A percentile compares a stretch with the other conserved stretches of the same genome.
These are phyloP conservation scores for Dendrobium officinale DNA, from an alignment of 106 monocot genomes.

Conservation along the genomic window DNA sequence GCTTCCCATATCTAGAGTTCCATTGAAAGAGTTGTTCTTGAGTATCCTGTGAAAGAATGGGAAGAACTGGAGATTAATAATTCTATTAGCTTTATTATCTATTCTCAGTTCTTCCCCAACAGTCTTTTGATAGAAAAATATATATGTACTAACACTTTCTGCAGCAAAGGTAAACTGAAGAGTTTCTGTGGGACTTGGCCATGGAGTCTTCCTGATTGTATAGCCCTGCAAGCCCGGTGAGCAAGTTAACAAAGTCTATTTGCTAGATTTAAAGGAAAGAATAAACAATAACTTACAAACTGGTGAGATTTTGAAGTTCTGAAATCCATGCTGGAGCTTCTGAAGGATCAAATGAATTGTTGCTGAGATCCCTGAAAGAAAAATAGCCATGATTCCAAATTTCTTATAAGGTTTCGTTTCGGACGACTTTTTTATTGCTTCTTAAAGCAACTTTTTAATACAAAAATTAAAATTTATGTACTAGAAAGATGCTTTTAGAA, in stretches of 20 bases:
- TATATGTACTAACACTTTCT: constrained; percentile 23
- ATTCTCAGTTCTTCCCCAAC: neutral
- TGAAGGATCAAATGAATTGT: constrained; percentile 35
- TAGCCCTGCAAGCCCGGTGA: constrained; percentile 8
- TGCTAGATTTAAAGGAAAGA: neutral
- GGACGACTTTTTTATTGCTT: too few relatives aligned
- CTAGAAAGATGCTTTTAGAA: too few relatives aligned
- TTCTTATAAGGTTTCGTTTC: neutral
- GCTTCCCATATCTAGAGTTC: constrained; percentile 19
- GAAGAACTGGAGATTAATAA: neutral
- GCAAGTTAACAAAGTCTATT: neutral
- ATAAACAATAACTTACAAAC: constrained; percentile 35
- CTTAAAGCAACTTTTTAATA: too few relatives aligned
- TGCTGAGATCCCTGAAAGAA: constrained; percentile 22
- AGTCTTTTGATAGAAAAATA: neutral
- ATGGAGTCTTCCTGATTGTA: constrained; percentile 17
- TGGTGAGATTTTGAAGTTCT: constrained; percentile 19
- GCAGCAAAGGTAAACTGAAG: constrained; percentile 24
- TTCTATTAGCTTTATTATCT: neutral
- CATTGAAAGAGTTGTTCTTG: constrained; percentile 22
- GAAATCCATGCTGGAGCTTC: constrained; percentile 49
- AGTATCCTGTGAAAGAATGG: constrained; percentile 16
- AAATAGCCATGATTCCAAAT: constrained; percentile 5
- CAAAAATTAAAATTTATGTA: too few relatives aligned
- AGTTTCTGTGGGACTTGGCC: constrained; percentile 23